Evolutionary conservation across 192 early-diverging fungal genomes (phyloP), one percentile per base, ranked within the genome.

Genomic region (Podochytrium sp.): DNA sequence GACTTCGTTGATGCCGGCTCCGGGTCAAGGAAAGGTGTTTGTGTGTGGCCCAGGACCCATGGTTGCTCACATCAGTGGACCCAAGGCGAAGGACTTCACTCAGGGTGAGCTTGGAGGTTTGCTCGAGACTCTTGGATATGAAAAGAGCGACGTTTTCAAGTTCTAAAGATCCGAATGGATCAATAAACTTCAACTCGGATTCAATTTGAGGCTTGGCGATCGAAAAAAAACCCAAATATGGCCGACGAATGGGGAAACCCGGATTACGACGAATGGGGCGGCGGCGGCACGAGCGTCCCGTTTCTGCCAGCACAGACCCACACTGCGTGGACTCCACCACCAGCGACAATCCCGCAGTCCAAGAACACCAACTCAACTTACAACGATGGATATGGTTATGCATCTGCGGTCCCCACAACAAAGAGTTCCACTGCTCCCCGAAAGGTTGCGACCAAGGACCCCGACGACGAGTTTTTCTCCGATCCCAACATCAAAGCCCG

Each of bases 51-150:
- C 94, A 38, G 70, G 53, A 35, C 43, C 43, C n/a, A 90, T 95
- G 88, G 81, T 95, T 78, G 86, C 82, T 62, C 47, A 80, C 7
- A 65, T 95, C 55, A 88, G 90, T 75, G 96, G 96, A 16, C 55
- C 80, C 57, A 98, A 98, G 88, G 90, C 86, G 5, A 85, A 84
- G 34, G 91, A 95, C 78, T 91, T 80, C 63, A 88, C 86, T 29
- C 81, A 84, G 67, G 69, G 81, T 61, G 51, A 80, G 62, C 34
- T 89, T 32, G 76, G 80, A 33, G 86, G 84, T 52, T 55, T 79
- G 25, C 52, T 85, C 37, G 76, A 79, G 64, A 81, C 80, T 43
- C 35, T 87, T 14, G 86, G 86, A 41, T 82, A 72, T 40, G 27
- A 18, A 16, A 61, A 72, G 70, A 57, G n/a, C 56, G 70, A 72